Base-by-base conservation (phyloP, 306 rosid genomes). In the Vigna radiata region DNA sequence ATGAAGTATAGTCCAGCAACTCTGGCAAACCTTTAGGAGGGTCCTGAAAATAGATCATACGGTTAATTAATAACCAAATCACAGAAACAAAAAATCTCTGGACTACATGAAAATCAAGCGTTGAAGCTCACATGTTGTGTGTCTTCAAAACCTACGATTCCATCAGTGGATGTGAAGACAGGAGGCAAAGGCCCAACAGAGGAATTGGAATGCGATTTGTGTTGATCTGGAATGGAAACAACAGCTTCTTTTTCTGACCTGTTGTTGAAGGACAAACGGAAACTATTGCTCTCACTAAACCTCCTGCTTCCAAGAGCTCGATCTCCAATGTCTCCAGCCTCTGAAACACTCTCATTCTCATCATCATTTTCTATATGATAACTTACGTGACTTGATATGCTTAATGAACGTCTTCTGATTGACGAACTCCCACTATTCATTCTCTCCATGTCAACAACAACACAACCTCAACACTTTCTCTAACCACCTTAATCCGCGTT, bases 281-380 rank as follows among this genome's bases (percentile, higher is more conserved):
- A 44, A 72, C 84, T 90, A 69, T 44, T 59, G 63, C 86, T 83
- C 23, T 77, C 85, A 70, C 96, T 86, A 76, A 81, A 41, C 70
- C 90, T 85, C 76, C 75, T 85, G 77, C 88, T 82, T 2, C 61
- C 62, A 76, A 90, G 93, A 62, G 90, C 93, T 31, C 97, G 82
- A 72, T 95, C 97, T 31, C 99, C 97, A 16, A 90, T 89, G 53
- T 95, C 99, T 29, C 99, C 99, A 4, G 91, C 97, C 83, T 95
- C 93, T 21, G 98, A 92, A 61, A 88, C 93, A 61, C 43, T 72
- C 31, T 84, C 97, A 15, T 68, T 61, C 33, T 84, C 92, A 23
- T 19, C 76, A 37, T 85, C 83, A 64, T 85, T 69, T 17, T 86
- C 90, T 37, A 60, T 53, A n/a, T 58, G 86, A 37, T 70, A 50